Percentiles rank a stretch among this genome's conserved stretches.
Evolutionary conservation across 768 basidiomycete species (phyloP).

Genomic region (Boletellus ananas): DNA sequence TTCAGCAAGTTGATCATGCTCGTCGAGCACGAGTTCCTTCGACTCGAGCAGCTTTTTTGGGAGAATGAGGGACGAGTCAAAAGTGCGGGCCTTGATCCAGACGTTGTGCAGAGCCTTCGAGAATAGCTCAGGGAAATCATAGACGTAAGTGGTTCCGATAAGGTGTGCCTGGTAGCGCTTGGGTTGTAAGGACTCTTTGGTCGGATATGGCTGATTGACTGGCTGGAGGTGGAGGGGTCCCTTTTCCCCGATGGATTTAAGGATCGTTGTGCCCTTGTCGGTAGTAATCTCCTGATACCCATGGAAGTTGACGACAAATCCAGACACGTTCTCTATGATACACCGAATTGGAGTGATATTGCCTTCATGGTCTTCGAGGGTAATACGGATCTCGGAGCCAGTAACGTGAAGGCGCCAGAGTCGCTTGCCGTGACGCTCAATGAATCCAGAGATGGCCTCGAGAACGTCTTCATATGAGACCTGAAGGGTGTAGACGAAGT

Average conservation of each 20-base stretch:
- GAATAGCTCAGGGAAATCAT: conserved; percentile 99
- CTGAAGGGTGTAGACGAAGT: conserved; percentile 95
- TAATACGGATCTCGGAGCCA: conserved; percentile 93
- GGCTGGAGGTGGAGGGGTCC: conserved; percentile 95
- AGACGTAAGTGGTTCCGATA: conserved; percentile 97
- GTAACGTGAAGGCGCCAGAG: conserved; percentile 98
- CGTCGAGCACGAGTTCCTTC: conserved; percentile 90
- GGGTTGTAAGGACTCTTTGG: conserved; percentile 97
- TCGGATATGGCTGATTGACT: conserved; percentile 89
- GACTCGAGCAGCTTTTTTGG: conserved; percentile 81
- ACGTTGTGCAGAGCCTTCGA: conserved; percentile 93
- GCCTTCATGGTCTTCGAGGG: conserved; percentile 91
- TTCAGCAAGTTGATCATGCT: conserved; percentile 85
- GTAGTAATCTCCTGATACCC: conserved; percentile 98
- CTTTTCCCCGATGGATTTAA: conserved; percentile 98
- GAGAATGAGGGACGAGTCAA: conserved; percentile 59
- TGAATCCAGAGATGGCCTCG: conserved; percentile 97
- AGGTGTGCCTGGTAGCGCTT: conserved; percentile 99
- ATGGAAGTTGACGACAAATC: conserved; percentile 97
- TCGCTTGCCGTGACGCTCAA: conserved; percentile 97
- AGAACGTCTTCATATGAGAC: conserved; percentile 97
- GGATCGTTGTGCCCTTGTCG: conserved; percentile 90
- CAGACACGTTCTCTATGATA: conserved; percentile 97
- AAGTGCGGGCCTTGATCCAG: conserved; percentile 72
- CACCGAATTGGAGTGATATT: conserved; percentile 95